Evolutionary conservation across 352 stramenopile species (phyloP).

Genomic region (Pythium periplocum): DNA sequence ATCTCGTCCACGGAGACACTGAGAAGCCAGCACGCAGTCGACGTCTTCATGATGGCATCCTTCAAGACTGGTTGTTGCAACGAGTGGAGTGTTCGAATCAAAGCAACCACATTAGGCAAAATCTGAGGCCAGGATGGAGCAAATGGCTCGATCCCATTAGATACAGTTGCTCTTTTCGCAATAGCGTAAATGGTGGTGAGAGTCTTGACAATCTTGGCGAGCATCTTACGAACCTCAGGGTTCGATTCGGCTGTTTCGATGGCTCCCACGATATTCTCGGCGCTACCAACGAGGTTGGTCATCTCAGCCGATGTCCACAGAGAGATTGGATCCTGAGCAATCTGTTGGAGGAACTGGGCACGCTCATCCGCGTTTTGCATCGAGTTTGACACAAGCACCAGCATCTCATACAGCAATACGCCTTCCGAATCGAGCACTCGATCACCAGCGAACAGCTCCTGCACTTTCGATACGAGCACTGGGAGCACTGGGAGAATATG

Average conservation of each 20-base stretch:
- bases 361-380: conserved; percentile 60
- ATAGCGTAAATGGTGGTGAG: conserved; percentile 79
- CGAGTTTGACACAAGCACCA: conserved; percentile 77
- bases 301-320: conserved; percentile 66
- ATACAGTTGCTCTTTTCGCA: conserved; percentile 40
- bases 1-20: conserved; percentile 72
- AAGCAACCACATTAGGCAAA: conserved; percentile 55
- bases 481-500: conserved; percentile 75
- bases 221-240: conserved; percentile 35
- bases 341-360: conserved; percentile 60
- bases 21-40: conserved; percentile 57
- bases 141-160: conserved; percentile 33
- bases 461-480: conserved; percentile 58
- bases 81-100: conserved; percentile 57
- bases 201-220: conserved; percentile 62
- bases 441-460: conserved; percentile 66
- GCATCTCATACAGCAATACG: conserved; percentile 78
- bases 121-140: conserved; percentile 55
- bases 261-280: conserved; percentile 44
- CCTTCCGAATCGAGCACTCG: conserved; percentile 70
- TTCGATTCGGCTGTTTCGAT: conserved; percentile 36
- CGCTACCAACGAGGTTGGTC: conserved; percentile 49
- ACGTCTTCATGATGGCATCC: conserved; percentile 45
- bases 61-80: conserved; percentile 49
- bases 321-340: conserved; percentile 61